These are phyloP conservation scores for Cladorrhinum samala DNA, from an alignment of 495 filamentous ascomycete genomes.

Conservation along the genomic window DNA sequence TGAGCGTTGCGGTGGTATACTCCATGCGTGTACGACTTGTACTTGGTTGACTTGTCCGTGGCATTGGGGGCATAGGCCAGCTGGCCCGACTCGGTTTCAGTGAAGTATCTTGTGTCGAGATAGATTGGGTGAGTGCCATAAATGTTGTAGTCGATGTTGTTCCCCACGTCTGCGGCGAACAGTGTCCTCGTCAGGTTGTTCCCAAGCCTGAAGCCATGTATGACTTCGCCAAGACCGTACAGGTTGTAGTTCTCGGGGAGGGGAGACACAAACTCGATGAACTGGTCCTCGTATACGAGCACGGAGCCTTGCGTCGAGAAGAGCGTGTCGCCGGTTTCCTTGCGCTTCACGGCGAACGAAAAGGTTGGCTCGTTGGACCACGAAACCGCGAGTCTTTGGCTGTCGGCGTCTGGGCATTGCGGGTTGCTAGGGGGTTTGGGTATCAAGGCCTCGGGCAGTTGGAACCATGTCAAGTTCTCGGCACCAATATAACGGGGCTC, in stretches of 20 bases:
- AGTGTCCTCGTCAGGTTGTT: conserved; percentile 71
- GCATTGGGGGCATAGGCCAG: conserved; percentile 49
- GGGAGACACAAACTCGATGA: conserved; percentile 65
- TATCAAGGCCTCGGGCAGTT: conserved; percentile 58
- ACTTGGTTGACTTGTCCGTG: conserved; percentile 48
- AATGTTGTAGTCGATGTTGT: conserved; percentile 63
- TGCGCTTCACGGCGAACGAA: conserved; percentile 62
- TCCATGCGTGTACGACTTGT: conserved; percentile 68
- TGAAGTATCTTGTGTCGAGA: conserved; percentile 68
- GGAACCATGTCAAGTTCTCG: conserved; percentile 62
- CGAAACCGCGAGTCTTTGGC: conserved; percentile 54
- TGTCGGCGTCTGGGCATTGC: conserved; percentile 22
- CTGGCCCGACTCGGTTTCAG: conserved; percentile 46
- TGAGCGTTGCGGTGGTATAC: conserved; percentile 77
- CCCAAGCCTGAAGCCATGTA: conserved; percentile 64
- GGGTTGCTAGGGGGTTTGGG: conserved; percentile 49
- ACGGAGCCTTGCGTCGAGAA: conserved; percentile 65
- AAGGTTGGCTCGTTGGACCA: conserved; percentile 64
- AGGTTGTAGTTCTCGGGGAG: conserved; percentile 69
- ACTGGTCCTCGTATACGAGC: conserved; percentile 77
- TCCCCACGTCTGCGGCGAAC: conserved; percentile 62
- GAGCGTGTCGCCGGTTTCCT: conserved; percentile 56
- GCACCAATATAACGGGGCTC: conserved; percentile 57
- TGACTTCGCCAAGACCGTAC: conserved; percentile 80
- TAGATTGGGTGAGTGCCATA: conserved; percentile 83